Percentiles rank a stretch among this genome's conserved stretches.
phyloP scores from a whole-genome alignment of 352 stramenopile genomes.

The Phytophthora capsici region DNA sequence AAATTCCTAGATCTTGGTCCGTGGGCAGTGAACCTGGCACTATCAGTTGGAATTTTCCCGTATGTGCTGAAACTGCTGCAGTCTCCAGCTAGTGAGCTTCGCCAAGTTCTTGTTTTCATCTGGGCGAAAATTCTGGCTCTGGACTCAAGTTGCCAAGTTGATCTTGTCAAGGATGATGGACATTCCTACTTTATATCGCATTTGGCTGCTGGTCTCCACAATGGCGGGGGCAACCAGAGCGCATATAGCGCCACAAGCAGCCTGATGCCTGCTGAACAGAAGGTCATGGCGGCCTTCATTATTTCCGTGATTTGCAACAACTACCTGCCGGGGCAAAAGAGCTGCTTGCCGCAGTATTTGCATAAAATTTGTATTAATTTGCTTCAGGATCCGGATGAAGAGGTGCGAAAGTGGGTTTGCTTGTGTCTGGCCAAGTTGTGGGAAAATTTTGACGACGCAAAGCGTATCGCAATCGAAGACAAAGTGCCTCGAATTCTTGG shows the following conservation, averaged over 20 bases:
- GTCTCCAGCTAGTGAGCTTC: constrained; percentile 95
- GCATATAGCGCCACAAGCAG: constrained; percentile 33
- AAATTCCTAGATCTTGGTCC: constrained; percentile 96
- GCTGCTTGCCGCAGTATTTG: constrained; percentile 92
- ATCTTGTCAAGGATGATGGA: constrained; percentile 97
- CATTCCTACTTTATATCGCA: constrained; percentile 97
- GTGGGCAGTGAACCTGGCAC: constrained; percentile 89
- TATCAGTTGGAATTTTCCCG: constrained; percentile 98
- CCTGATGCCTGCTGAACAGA: constrained; percentile 90
- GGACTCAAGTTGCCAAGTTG: constrained; percentile 95
- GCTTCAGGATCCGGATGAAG: constrained; percentile 64
- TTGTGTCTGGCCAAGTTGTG: constrained; percentile 96
- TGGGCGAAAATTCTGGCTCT: constrained; percentile 96
- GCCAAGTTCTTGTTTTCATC: constrained; percentile 94
- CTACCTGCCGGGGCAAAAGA: constrained; percentile 92
- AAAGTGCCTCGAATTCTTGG: constrained; percentile 88
- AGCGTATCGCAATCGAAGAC: constrained; percentile 86
- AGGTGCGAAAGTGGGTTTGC: constrained; percentile 87
- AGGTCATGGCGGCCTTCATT: constrained; percentile 96
- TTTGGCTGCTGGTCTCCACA: constrained; percentile 77
- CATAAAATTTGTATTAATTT: constrained; percentile 79
- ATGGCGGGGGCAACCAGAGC: constrained; percentile 33
- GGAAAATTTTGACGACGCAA: constrained; percentile 91
- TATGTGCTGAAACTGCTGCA: constrained; percentile 99
- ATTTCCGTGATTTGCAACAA: constrained; percentile 94